Evolutionary conservation across 1,139 yeast species (phyloP).

Genomic region (Lodderomyces margitis): DNA sequence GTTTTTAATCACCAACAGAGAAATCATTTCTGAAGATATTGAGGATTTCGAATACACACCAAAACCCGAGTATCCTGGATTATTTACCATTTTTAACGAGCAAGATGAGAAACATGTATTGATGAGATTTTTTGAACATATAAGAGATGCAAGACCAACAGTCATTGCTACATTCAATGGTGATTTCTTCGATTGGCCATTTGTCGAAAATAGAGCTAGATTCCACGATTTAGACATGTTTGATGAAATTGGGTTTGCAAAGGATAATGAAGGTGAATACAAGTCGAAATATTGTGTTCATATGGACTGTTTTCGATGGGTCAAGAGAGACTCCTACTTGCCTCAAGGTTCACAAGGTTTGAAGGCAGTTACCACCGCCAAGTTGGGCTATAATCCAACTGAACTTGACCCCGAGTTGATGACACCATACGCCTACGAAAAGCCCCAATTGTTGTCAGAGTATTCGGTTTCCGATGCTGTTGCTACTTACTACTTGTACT

Average conservation of each 20-base stretch:
- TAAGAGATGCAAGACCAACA: constrained; percentile 84
- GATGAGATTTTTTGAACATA: constrained; percentile 81
- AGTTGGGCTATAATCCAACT: constrained; percentile 92
- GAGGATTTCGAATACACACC: constrained; percentile 98
- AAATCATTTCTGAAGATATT: constrained; percentile 89
- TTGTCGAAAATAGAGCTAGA: constrained; percentile 83
- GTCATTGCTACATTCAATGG: constrained; percentile 98
- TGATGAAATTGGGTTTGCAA: constrained; percentile 91
- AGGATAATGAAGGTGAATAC: constrained; percentile 88
- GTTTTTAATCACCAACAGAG: constrained; percentile 87
- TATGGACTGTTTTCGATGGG: constrained; percentile 99
- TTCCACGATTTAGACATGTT: constrained; percentile 86
- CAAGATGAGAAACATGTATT: constrained; percentile 75
- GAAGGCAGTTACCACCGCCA: constrained; percentile 95
- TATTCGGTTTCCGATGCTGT: constrained; percentile 99
- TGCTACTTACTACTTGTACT: constrained; percentile 93
- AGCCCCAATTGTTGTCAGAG: constrained; percentile 89
- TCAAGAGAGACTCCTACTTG: constrained; percentile 93
- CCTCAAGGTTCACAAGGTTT: constrained; percentile 99
- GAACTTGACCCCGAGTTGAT: constrained; percentile 96
- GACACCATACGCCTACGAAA: constrained; percentile 96
- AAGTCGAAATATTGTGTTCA: constrained; percentile 91
- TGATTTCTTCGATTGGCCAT: constrained; percentile 99
- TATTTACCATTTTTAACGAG: constrained; percentile 88
- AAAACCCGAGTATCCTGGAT: constrained; percentile 91